Evolutionary conservation across 305 asterid genomes (phyloP), one percentile per base, ranked within the genome.

Genomic region (Nicotiana rustica): DNA sequence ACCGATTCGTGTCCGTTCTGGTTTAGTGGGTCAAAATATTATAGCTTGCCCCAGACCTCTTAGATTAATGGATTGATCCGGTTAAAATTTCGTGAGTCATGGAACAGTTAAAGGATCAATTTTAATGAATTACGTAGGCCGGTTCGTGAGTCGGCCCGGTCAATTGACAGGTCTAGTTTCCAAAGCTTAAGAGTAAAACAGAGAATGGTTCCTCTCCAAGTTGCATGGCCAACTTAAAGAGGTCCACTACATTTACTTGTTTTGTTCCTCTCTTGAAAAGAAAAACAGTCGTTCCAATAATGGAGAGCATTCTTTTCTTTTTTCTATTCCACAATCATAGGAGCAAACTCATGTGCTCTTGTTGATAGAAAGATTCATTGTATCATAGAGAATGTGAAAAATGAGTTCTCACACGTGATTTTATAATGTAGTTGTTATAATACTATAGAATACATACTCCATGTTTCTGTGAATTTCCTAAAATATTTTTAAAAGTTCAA

Each of bases 241-340:
- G 25, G 25, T 29, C 65, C 79, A 75, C 64, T 25, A 15, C 12
- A 44, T 49, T 49, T 0, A 17, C 25, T 59, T 59, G 13, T 15
- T 2, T 17, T n/a, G 64, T 59, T n/a, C 3, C 19, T 59, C 2
- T 59, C 29, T 59, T n/a, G 65, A 17, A n/a, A 73, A 73, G 9
- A 75, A 13, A 75, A 25, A 19, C 0, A 6, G 10, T 7, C 10
- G 8, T 15, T 75, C 8, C 80, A 49, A 75, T 4, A 52, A 75
- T 52, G 29, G 17, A 75, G 2, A 14, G 21, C 2, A 52, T 49
- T 49, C 44, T 73, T 49, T 73, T 44, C 3, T 15, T 1, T 41
- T 73, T 52, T 75, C 80, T 52, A 10, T 52, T 75, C 79, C 80
- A 75, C 13, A 52, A 75, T 75, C 6, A 75, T 75, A 25, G 79